A percentile compares a stretch with the other conserved stretches of the same genome.
phyloP scores from a whole-genome alignment of 176 grass and related monocot genomes.

The Eragrostis nindensis region DNA sequence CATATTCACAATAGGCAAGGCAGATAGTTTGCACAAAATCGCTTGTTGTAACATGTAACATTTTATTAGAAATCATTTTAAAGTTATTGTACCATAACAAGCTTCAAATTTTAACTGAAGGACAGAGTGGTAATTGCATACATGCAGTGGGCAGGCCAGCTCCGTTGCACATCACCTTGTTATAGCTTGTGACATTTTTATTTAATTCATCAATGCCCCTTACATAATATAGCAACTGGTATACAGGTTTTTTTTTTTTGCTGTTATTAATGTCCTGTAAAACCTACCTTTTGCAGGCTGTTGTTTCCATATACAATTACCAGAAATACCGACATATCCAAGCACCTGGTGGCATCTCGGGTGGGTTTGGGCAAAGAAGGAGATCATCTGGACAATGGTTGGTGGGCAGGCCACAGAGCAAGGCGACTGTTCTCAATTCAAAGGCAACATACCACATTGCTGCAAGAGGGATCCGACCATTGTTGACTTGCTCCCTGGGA shows the following conservation, averaged over 20 bases:
- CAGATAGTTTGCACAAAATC: neutral
- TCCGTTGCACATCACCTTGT: neutral
- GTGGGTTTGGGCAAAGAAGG: constrained; percentile 80
- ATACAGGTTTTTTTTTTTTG: constrained; percentile 1
- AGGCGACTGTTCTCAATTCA: constrained; percentile 80
- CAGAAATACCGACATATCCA: constrained; percentile 86
- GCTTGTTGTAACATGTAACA: neutral
- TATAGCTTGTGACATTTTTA: neutral
- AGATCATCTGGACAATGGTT: constrained; percentile 69
- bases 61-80: neutral
- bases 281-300: constrained; percentile 54
- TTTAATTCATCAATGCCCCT: neutral
- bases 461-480: constrained; percentile 64
- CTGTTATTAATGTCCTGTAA: constrained; percentile 27
- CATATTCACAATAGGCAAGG: neutral
- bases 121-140: neutral
- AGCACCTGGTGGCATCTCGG: constrained; percentile 75
- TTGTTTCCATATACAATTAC: constrained; percentile 72
- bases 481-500: constrained; percentile 68
- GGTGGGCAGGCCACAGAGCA: constrained; percentile 72
- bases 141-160: too few relatives aligned
- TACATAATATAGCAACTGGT: constrained; percentile 1
- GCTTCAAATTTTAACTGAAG: too few relatives aligned
- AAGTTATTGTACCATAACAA: neutral
- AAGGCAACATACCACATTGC: constrained; percentile 66